These are phyloP conservation scores for Phytopythium montanum DNA, from an alignment of 352 stramenopile species.

Conservation along the genomic window DNA sequence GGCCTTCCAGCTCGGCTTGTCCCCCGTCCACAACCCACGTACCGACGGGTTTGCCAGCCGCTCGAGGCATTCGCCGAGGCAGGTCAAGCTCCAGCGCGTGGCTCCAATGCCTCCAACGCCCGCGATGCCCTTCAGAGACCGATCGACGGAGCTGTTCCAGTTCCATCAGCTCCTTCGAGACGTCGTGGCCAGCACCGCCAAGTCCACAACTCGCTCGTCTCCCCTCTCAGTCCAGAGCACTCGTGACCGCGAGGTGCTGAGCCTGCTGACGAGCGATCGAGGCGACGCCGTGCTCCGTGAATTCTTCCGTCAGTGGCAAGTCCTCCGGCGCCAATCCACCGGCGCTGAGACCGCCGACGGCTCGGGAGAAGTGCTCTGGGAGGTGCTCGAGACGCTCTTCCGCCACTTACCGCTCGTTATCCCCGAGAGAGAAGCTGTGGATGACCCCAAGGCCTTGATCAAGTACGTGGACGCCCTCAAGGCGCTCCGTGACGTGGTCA, in stretches of 20 bases:
- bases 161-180: slow-evolving; percentile 68
- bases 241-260: slow-evolving; percentile 33
- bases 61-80: slow-evolving; percentile 23
- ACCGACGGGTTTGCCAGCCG: background rate
- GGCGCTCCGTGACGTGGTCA: slow-evolving; percentile 47
- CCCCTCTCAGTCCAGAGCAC: slow-evolving; percentile 3
- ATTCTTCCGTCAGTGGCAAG: slow-evolving; percentile 57
- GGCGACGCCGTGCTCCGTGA: slow-evolving; percentile 54
- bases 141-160: slow-evolving; percentile 44
- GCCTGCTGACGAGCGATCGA: slow-evolving; percentile 66
- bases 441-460: slow-evolving; percentile 43
- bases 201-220: background rate
- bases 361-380: slow-evolving; percentile 37
- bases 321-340: slow-evolving; percentile 6
- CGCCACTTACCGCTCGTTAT: slow-evolving; percentile 50
- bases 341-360: slow-evolving; percentile 3
- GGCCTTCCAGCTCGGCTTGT: background rate
- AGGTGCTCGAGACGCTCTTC: slow-evolving; percentile 71
- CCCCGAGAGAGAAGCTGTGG: slow-evolving; percentile 28
- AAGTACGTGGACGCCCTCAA: slow-evolving; percentile 56
- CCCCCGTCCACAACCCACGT: background rate
- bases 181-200: slow-evolving; percentile 12
- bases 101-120: slow-evolving; percentile 7
- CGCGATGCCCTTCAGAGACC: slow-evolving; percentile 24
- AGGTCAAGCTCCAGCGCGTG: slow-evolving; percentile 34